Conservation (phyloP, 805 yeast species). For the Yamadazyma endophytica region DNA sequence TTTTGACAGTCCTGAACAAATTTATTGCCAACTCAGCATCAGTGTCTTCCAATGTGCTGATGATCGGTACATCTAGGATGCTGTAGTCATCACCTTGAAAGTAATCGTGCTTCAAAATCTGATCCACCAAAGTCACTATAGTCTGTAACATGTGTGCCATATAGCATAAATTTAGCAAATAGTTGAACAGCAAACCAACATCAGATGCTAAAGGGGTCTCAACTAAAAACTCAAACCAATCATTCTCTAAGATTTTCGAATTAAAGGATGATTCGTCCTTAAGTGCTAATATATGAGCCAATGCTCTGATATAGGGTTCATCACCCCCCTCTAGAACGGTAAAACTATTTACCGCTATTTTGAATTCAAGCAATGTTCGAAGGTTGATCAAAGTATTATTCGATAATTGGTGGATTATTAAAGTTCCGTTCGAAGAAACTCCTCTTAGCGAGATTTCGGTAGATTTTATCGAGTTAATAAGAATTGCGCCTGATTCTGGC, state of each 20-base stretch:
- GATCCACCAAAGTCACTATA: conserved; percentile 18
- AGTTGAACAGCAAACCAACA: conserved; percentile 41
- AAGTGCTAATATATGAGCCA: conserved; percentile 32
- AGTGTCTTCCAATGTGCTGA: conserved; percentile 18
- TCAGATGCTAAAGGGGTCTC: conserved; percentile 46
- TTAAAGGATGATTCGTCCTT: conserved; percentile 25
- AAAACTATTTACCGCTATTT: conserved; percentile 35
- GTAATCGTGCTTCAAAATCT: conserved; percentile 23
- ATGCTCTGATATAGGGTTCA: conserved; percentile 28
- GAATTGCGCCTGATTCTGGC: conserved; percentile 30
- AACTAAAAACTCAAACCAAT: conserved; percentile 52
- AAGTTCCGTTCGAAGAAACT: conserved; percentile 31
- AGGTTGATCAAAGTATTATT: conserved; percentile 58
- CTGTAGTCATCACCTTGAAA: conserved; percentile 20
- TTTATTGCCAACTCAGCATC: conserved; percentile 16
- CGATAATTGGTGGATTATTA: conserved; percentile 55
- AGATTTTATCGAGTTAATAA: conserved; percentile 58
- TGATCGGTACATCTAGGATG: conserved; percentile 34
- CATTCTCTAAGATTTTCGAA: conserved; percentile 35
- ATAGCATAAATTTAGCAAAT: conserved; percentile 47
- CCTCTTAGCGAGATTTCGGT: conserved; percentile 67
- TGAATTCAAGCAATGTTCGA: conserved; percentile 43
- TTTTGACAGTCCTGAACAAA: conserved; percentile 20
- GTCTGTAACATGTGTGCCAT: conserved; percentile 51
- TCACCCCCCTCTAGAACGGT: conserved; percentile 18